Evolutionary conservation across 805 yeast genomes (phyloP).

Genomic region (Wickerhamiella dianesei): DNA sequence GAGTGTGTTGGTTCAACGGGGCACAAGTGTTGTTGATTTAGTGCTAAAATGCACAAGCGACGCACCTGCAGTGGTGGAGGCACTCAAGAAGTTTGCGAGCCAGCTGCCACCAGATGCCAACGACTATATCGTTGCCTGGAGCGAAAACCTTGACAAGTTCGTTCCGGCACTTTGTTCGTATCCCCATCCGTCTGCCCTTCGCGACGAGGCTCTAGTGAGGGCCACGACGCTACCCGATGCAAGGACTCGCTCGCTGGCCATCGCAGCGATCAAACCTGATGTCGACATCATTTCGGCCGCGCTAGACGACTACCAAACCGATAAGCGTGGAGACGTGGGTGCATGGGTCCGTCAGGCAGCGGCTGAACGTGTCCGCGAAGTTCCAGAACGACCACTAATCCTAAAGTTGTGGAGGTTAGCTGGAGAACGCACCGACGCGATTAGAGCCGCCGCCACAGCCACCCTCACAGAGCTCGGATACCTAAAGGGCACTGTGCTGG

Average conservation of each 20-base stretch:
- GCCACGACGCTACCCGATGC: not conserved
- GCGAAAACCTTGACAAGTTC: constrained; percentile 4
- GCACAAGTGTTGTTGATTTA: not conserved
- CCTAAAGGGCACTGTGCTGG: constrained; percentile 1
- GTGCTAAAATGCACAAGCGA: constrained; percentile 1
- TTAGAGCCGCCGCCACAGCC: constrained; percentile 33
- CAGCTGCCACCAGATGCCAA: not conserved
- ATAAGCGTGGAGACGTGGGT: constrained; percentile 89
- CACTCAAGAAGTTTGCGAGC: constrained; percentile 2
- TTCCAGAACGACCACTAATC: not conserved
- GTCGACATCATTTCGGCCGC: constrained; percentile 18
- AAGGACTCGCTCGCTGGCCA: constrained; percentile 12
- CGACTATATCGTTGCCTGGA: constrained; percentile 5
- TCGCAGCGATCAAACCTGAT: not conserved
- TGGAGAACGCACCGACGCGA: constrained; percentile 48
- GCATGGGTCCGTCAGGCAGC: constrained; percentile 48
- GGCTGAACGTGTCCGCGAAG: constrained; percentile 28
- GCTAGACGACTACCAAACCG: constrained; percentile 63
- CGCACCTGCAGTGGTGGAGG: not conserved
- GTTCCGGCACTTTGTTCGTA: constrained; percentile 9
- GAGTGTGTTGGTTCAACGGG: not conserved
- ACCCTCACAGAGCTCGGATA: constrained; percentile 25
- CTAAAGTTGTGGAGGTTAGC: constrained; percentile 34
- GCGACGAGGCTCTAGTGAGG: not conserved
- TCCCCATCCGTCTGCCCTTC: not conserved